phyloP scores from a whole-genome alignment of 345 rosid species.

The Lepidium sativum region DNA sequence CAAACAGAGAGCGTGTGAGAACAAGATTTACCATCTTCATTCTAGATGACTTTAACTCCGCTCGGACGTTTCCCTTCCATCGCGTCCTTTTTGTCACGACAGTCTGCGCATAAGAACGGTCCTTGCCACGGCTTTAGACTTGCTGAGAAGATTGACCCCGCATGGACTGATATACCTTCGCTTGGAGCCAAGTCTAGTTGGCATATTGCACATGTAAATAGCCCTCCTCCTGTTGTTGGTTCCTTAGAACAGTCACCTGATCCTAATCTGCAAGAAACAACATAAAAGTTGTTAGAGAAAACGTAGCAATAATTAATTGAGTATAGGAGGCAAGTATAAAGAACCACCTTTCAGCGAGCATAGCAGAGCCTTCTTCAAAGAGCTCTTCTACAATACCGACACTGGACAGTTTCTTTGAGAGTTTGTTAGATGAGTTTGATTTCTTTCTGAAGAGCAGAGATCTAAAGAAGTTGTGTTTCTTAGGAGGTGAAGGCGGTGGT shows the following conservation, averaged over 20 bases:
- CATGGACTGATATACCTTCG: constrained; percentile 78
- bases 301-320: not conserved
- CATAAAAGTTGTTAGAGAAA: not conserved
- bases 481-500: constrained; percentile 43
- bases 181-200: constrained; percentile 73
- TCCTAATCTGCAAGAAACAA: constrained; percentile 49
- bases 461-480: constrained; percentile 39
- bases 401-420: constrained; percentile 59
- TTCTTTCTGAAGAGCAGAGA: constrained; percentile 50
- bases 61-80: constrained; percentile 93
- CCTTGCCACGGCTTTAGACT: constrained; percentile 88
- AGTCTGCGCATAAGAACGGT: constrained; percentile 72
- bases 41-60: constrained; percentile 55
- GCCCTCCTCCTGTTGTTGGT: constrained; percentile 47
- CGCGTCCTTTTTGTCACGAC: constrained; percentile 80
- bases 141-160: constrained; percentile 63
- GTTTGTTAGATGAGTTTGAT: constrained; percentile 47
- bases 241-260: constrained; percentile 33
- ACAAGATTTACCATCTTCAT: constrained; percentile 6
- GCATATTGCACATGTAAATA: constrained; percentile 77
- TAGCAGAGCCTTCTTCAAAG: constrained; percentile 94
- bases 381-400: constrained; percentile 80
- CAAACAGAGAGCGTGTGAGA: not conserved
- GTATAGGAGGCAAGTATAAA: not conserved
- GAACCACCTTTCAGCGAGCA: constrained; percentile 80